Evolutionary conservation across 306 rosid genomes (phyloP).

Genomic region (Pterocarpus macrocarpus): DNA sequence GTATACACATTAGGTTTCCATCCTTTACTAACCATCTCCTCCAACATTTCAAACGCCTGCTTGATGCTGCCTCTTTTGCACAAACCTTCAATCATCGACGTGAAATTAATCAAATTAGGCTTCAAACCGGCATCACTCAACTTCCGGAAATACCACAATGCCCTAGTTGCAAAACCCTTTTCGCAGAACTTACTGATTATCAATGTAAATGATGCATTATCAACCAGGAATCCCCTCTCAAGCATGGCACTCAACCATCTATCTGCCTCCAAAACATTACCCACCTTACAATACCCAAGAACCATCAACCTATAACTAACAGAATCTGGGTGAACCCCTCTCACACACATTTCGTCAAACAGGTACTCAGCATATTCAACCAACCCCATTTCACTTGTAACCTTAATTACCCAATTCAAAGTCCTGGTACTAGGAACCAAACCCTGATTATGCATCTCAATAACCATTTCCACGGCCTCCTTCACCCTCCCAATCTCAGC

Average conservation of each 20-base stretch:
- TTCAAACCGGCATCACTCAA: constrained; percentile 68
- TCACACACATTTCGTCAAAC: constrained; percentile 83
- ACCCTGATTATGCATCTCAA: constrained; percentile 85
- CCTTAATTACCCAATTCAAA: constrained; percentile 59
- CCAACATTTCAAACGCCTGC: constrained; percentile 97
- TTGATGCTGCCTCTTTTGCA: constrained; percentile 89
- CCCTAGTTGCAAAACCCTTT: constrained; percentile 65
- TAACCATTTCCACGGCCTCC: constrained; percentile 80
- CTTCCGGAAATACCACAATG: constrained; percentile 72
- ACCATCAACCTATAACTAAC: constrained; percentile 75
- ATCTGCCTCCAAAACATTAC: constrained; percentile 71
- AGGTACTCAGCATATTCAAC: constrained; percentile 76
- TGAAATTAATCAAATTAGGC: constrained; percentile 83
- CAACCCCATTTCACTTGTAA: constrained; percentile 57
- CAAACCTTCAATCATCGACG: constrained; percentile 80
- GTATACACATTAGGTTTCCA: constrained; percentile 95
- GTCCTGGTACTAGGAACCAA: constrained; percentile 60
- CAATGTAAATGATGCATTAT: constrained; percentile 73
- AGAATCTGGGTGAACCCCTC: constrained; percentile 77
- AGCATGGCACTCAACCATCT: constrained; percentile 80
- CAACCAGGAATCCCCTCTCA: constrained; percentile 72
- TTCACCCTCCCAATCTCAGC: constrained; percentile 78
- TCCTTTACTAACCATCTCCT: constrained; percentile 92
- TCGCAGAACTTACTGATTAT: constrained; percentile 63
- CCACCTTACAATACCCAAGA: constrained; percentile 67